A percentile compares a stretch with the other conserved stretches of the same genome.
phyloP scores from a whole-genome alignment of 1,139 yeast species.

The Debaryomyces robertsiae region DNA sequence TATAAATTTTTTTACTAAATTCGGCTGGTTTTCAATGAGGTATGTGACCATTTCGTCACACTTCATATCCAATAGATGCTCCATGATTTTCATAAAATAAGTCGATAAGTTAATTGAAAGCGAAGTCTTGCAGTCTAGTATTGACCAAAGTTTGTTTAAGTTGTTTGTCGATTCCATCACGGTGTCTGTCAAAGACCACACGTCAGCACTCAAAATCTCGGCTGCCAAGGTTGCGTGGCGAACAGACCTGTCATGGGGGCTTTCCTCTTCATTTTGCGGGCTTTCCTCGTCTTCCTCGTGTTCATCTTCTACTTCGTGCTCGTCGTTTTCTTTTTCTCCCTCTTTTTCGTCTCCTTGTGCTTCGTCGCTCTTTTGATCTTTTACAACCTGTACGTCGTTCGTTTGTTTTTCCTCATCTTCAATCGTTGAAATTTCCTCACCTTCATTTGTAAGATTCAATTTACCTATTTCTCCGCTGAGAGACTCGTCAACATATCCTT shows the following conservation, averaged over 20 bases:
- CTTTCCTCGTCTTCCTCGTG: constrained; percentile 23
- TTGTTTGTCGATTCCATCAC: constrained; percentile 75
- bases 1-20: constrained; percentile 68
- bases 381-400: constrained; percentile 15
- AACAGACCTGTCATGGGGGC: constrained; percentile 55
- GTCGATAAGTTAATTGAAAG: constrained; percentile 79
- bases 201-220: constrained; percentile 88
- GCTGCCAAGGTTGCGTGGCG: constrained; percentile 87
- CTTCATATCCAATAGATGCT: constrained; percentile 88
- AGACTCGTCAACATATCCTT: constrained; percentile 26
- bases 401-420: constrained; percentile 30
- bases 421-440: constrained; percentile 8
- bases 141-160: constrained; percentile 74
- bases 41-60: constrained; percentile 78
- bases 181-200: constrained; percentile 92
- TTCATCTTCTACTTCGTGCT: constrained; percentile 18
- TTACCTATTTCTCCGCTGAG: constrained; percentile 12
- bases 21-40: constrained; percentile 61
- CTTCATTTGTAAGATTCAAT: constrained; percentile 12
- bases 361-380: constrained; percentile 17
- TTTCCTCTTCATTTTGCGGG: constrained; percentile 35
- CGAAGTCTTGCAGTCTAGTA: constrained; percentile 60
- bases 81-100: constrained; percentile 92
- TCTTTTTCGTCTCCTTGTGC: constrained; percentile 18
- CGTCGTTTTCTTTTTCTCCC: constrained; percentile 14